Conservation (phyloP, 768 basidiomycete genomes). For the Cystobasidium tubakii region DNA sequence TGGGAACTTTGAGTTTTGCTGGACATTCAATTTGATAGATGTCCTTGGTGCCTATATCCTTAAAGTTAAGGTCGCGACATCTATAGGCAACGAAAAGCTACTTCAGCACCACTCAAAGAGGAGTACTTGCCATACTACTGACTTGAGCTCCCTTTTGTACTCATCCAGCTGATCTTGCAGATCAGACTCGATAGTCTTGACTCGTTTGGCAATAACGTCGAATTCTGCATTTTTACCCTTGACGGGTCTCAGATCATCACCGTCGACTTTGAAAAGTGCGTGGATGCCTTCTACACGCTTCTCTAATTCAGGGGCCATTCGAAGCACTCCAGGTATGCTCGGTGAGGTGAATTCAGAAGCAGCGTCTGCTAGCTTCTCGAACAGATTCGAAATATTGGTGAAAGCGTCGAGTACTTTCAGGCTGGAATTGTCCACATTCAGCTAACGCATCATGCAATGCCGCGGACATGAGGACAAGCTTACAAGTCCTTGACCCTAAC, state of each 20-base stretch:
- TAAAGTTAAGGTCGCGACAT: conserved; percentile 16
- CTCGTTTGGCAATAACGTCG: conserved; percentile 63
- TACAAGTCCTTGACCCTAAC: conserved; percentile 77
- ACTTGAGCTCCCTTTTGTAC: conserved; percentile 60
- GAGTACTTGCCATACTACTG: not conserved
- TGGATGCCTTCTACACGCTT: conserved; percentile 68
- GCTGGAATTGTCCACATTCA: not conserved
- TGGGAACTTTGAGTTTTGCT: conserved; percentile 39
- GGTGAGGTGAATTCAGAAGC: conserved; percentile 71
- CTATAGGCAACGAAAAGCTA: not conserved
- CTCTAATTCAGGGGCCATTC: conserved; percentile 72
- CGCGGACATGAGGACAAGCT: not conserved
- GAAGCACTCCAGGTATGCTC: conserved; percentile 67
- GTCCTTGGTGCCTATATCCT: conserved; percentile 46
- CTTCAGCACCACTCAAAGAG: not conserved
- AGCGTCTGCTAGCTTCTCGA: conserved; percentile 60
- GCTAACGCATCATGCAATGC: not conserved
- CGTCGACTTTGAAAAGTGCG: conserved; percentile 58
- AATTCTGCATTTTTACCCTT: conserved; percentile 81
- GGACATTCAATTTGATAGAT: conserved; percentile 45
- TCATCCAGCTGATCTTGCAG: conserved; percentile 65
- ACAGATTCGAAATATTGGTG: conserved; percentile 63
- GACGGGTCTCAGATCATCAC: conserved; percentile 61
- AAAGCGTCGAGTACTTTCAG: conserved; percentile 59
- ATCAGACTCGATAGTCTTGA: conserved; percentile 62